A percentile compares a stretch with the other conserved stretches of the same genome.
These are phyloP conservation scores for Ogataea sp. DNA, from an alignment of 805 yeast species.

Conservation along the genomic window DNA sequence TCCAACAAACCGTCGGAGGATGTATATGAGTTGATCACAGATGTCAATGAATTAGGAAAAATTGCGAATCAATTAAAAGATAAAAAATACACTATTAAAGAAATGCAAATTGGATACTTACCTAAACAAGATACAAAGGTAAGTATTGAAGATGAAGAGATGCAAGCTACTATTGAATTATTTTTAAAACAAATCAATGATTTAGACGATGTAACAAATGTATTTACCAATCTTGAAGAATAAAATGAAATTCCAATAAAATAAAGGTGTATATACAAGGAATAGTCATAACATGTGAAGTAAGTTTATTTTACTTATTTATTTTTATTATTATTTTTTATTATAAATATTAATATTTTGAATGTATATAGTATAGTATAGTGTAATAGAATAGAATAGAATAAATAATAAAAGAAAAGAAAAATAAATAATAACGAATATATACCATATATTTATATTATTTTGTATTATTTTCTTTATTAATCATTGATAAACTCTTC, in stretches of 20 bases:
- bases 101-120: conserved; percentile 61
- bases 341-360: too few relatives aligned
- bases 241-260: too few relatives aligned
- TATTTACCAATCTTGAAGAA: conserved; percentile 59
- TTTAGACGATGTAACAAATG: conserved; percentile 76
- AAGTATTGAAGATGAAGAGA: conserved; percentile 45
- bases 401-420: background rate
- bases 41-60: conserved; percentile 51
- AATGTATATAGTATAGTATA: background rate
- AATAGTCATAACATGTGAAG: too few relatives aligned
- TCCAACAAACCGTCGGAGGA: too few relatives aligned
- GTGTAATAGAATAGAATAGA: too few relatives aligned
- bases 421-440: too few relatives aligned
- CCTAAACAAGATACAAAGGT: conserved; percentile 56
- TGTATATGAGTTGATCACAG: conserved; percentile 36
- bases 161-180: conserved; percentile 43
- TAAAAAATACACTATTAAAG: conserved; percentile 48
- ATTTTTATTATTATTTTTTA: too few relatives aligned
- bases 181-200: conserved; percentile 59
- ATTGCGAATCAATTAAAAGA: conserved; percentile 51
- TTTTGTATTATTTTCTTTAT: too few relatives aligned
- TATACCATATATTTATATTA: too few relatives aligned
- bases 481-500: too few relatives aligned
- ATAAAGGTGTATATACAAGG: too few relatives aligned
- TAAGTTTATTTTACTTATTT: too few relatives aligned